A percentile compares a stretch with the other conserved stretches of the same genome.
These are phyloP conservation scores for Haplosporangium sp. DNA, from an alignment of 371 early-diverging fungal species.

Conservation along the genomic window DNA sequence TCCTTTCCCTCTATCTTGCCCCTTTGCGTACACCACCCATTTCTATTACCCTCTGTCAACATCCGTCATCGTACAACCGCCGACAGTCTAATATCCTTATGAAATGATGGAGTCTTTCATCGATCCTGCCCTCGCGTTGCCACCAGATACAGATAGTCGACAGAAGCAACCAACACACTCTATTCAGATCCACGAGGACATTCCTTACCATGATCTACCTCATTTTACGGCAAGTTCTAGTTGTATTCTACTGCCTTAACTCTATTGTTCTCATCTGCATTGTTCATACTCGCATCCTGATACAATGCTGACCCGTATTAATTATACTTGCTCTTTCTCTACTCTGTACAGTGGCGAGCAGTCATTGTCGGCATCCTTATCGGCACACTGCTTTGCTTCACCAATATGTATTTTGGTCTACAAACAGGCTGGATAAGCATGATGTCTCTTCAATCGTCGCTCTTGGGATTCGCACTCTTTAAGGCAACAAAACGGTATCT, in stretches of 20 bases:
- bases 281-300: not conserved
- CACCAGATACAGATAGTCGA: too few species aligned
- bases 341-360: constrained; percentile 29
- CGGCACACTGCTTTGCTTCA: constrained; percentile 80
- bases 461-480: constrained; percentile 82
- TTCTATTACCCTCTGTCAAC: not conserved
- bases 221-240: constrained; percentile 37
- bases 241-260: not conserved
- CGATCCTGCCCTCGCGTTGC: too few species aligned
- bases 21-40: not conserved
- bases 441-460: constrained; percentile 87
- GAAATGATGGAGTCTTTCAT: too few species aligned
- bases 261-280: too few species aligned
- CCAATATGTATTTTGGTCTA: constrained; percentile 88
- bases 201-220: constrained; percentile 31
- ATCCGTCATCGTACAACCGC: too few species aligned
- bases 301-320: too few species aligned
- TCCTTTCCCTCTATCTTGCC: not conserved
- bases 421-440: constrained; percentile 91
- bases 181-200: not conserved
- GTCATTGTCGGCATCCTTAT: constrained; percentile 60
- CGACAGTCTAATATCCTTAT: too few species aligned
- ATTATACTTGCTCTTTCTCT: not conserved
- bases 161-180: not conserved
- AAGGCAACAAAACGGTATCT: constrained; percentile 67